A percentile compares a stretch with the other conserved stretches of the same genome.
Conservation (phyloP, 768 basidiomycete genomes). For the Amanita rubescens region DNA sequence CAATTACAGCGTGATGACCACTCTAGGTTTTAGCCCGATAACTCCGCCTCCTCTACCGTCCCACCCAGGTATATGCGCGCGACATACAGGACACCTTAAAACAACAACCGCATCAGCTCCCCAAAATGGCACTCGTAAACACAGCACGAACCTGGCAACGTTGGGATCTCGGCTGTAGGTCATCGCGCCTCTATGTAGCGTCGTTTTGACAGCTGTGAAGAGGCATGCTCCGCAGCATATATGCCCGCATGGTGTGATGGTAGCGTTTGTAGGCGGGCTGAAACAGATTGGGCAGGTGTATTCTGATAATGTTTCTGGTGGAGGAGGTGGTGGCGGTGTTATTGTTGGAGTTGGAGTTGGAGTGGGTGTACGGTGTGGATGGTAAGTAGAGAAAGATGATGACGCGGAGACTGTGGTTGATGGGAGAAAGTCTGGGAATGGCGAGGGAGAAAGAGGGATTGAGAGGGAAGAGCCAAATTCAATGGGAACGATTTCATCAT, state of each 20-base stretch:
- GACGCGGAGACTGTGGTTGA: too few relatives aligned
- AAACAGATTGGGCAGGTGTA: constrained; percentile 81
- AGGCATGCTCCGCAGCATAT: constrained; percentile 72
- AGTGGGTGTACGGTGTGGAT: background rate
- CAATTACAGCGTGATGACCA: constrained; percentile 31
- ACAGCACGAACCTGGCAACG: constrained; percentile 30
- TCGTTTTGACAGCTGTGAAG: constrained; percentile 63
- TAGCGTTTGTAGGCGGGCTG: constrained; percentile 65
- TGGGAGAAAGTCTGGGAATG: too few relatives aligned
- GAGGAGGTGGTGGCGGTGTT: constrained; percentile 7
- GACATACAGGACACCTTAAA: constrained; percentile 63
- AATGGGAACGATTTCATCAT: too few relatives aligned
- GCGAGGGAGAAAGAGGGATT: too few relatives aligned
- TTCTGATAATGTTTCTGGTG: constrained; percentile 31
- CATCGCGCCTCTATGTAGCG: constrained; percentile 38
- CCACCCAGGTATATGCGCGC: constrained; percentile 60
- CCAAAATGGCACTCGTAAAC: constrained; percentile 1
- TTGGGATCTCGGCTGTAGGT: constrained; percentile 21
- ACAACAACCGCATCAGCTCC: background rate
- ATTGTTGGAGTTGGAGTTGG: background rate
- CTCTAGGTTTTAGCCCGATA: constrained; percentile 47
- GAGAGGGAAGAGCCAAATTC: too few relatives aligned
- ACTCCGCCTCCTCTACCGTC: constrained; percentile 66
- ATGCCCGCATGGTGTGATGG: constrained; percentile 76
- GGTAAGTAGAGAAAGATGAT: too few relatives aligned